Percentiles rank a stretch among this genome's conserved stretches.
phyloP scores from a whole-genome alignment of 2,329 filamentous ascomycete species.

The Arthrobotrys sphaeroides region DNA sequence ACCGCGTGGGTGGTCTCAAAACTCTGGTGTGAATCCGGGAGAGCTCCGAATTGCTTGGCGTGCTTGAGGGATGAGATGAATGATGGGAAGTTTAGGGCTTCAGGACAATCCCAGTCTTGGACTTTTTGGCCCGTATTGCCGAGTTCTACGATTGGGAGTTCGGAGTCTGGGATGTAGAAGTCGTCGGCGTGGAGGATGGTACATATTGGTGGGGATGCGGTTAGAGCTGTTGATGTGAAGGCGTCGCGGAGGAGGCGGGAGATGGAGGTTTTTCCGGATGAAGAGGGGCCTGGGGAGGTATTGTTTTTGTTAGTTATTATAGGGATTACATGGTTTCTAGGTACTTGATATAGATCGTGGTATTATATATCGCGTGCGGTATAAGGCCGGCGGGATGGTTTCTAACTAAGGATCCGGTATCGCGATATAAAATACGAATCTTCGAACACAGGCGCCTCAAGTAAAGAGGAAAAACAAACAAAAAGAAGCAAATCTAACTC shows the following conservation, averaged over 20 bases:
- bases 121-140: constrained; percentile 67
- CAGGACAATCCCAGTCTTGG: constrained; percentile 91
- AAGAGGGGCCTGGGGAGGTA: constrained; percentile 75
- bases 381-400: no score
- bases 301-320: constrained; percentile 69
- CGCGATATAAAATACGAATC: no score
- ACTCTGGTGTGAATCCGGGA: constrained; percentile 56
- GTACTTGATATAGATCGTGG: no score
- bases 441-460: neutral
- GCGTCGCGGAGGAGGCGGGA: constrained; percentile 83
- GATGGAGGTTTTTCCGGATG: constrained; percentile 93
- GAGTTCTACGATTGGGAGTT: constrained; percentile 63
- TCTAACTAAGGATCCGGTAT: no score
- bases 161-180: constrained; percentile 84
- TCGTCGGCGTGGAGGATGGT: constrained; percentile 96
- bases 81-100: constrained; percentile 75
- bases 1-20: constrained; percentile 36
- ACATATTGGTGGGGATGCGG: constrained; percentile 62
- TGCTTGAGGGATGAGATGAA: constrained; percentile 75
- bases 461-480: neutral
- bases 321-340: constrained; percentile 68
- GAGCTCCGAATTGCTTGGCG: constrained; percentile 72
- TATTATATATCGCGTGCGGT: no score
- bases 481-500: no score
- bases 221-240: constrained; percentile 64